Percentiles rank a stretch among this genome's conserved stretches.
Evolutionary conservation across 2,329 filamentous ascomycete species (phyloP).

Genomic region (Harringtonia lauricola): DNA sequence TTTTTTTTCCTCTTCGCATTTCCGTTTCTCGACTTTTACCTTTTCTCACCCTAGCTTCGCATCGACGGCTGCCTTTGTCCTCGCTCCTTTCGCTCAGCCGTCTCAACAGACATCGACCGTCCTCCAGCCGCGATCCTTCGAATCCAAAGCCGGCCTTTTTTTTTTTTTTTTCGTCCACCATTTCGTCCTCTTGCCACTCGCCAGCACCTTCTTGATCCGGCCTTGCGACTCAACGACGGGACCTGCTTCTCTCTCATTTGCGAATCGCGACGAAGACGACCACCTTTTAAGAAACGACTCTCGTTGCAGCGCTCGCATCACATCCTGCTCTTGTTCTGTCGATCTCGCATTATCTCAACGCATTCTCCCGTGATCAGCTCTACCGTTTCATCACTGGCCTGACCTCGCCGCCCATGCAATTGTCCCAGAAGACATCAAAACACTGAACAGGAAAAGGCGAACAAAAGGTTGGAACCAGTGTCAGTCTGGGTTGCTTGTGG

Average conservation of each 20-base stretch:
- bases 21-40: too few species aligned
- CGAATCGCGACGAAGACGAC: neutral
- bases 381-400: constrained; percentile 13
- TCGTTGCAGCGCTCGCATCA: neutral
- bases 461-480: neutral
- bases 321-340: neutral
- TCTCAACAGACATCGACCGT: neutral
- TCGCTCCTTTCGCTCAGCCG: neutral
- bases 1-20: neutral
- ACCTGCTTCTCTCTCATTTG: too few species aligned
- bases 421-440: neutral
- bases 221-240: too few species aligned
- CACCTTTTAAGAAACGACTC: too few species aligned
- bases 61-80: too few species aligned
- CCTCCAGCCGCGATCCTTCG: neutral
- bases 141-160: too few species aligned
- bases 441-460: neutral
- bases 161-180: too few species aligned
- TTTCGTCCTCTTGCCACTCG: neutral
- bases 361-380: constrained; percentile 9
- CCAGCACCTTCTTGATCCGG: neutral
- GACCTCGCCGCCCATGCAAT: constrained; percentile 19
- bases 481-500: too few species aligned
- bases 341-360: constrained; percentile 8
- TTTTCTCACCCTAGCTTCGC: too few species aligned